Percentiles rank a stretch among this genome's conserved stretches.
These are phyloP conservation scores for Pneumocystis jirovecii DNA, from an alignment of 1,139 yeast genomes.

Conservation along the genomic window DNA sequence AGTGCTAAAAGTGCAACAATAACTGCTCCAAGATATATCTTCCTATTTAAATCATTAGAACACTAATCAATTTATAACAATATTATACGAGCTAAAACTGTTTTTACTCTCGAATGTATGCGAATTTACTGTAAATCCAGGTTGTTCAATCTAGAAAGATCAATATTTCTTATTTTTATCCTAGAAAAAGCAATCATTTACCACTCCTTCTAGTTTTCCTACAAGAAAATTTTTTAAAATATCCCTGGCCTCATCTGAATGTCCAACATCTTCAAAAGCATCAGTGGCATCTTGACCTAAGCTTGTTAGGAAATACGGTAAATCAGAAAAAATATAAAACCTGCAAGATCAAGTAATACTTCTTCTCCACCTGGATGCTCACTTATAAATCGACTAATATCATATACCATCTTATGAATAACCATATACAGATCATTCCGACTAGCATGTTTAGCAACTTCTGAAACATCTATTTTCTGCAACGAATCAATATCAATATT, in stretches of 20 bases:
- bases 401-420: conserved; percentile 80
- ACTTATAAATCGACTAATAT: conserved; percentile 67
- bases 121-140: not conserved
- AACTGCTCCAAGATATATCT: not conserved
- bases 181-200: not conserved
- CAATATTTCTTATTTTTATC: not conserved
- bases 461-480: not conserved
- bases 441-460: conserved; percentile 39
- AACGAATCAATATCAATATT: not conserved
- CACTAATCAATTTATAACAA: not conserved
- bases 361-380: conserved; percentile 99
- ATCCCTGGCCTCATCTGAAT: conserved; percentile 88
- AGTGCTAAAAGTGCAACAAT: not conserved
- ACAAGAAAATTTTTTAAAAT: conserved; percentile 50
- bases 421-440: conserved; percentile 80
- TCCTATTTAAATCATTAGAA: not conserved
- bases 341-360: conserved; percentile 80
- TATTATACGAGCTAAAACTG: not conserved
- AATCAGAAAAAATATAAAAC: conserved; percentile 23
- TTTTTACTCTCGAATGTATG: not conserved
- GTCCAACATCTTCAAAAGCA: conserved; percentile 93
- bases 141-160: not conserved
- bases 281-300: conserved; percentile 66
- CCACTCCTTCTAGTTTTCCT: conserved; percentile 37
- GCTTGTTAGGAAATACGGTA: not conserved